phyloP scores from a whole-genome alignment of 352 stramenopile species.

The Phytophthora sansomeana region DNA sequence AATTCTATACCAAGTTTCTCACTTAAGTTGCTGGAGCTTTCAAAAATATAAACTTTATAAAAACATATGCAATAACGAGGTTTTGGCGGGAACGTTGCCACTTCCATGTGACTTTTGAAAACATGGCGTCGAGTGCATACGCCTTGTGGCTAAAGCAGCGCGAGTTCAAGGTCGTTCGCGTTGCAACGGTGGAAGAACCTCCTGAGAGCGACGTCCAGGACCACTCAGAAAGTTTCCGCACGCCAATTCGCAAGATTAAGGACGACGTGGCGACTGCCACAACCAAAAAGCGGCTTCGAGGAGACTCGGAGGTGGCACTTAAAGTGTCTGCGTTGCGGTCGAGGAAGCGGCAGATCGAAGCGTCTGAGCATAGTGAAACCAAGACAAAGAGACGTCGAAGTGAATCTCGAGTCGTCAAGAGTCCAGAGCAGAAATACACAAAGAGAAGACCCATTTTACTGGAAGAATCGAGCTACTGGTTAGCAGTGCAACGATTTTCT shows the following conservation, averaged over 20 bases:
- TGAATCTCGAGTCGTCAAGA: slow-evolving; percentile 13
- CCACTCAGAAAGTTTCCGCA: neutral
- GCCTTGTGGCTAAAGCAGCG: slow-evolving; percentile 14
- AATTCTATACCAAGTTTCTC: too few relatives aligned
- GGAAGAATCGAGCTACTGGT: slow-evolving; percentile 27
- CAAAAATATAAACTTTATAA: neutral
- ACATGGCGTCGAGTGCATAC: slow-evolving; percentile 8
- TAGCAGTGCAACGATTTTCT: slow-evolving; percentile 28
- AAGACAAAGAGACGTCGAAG: neutral
- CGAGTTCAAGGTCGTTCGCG: slow-evolving; percentile 13
- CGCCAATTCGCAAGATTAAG: neutral
- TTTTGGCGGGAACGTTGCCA: neutral
- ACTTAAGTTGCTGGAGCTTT: neutral
- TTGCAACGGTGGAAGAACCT: neutral
- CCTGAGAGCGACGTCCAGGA: neutral
- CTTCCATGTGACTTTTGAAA: neutral
- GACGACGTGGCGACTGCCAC: neutral
- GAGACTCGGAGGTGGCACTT: neutral
- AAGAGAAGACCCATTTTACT: slow-evolving; percentile 3
- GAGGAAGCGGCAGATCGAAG: slow-evolving; percentile 13
- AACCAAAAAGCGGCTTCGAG: neutral
- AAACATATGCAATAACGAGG: neutral
- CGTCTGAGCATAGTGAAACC: neutral
- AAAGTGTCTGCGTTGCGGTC: slow-evolving; percentile 1
- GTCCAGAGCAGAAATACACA: neutral